Evolutionary conservation across 1,284 basidiomycete species (phyloP).

Genomic region (Chalciporus sp.): DNA sequence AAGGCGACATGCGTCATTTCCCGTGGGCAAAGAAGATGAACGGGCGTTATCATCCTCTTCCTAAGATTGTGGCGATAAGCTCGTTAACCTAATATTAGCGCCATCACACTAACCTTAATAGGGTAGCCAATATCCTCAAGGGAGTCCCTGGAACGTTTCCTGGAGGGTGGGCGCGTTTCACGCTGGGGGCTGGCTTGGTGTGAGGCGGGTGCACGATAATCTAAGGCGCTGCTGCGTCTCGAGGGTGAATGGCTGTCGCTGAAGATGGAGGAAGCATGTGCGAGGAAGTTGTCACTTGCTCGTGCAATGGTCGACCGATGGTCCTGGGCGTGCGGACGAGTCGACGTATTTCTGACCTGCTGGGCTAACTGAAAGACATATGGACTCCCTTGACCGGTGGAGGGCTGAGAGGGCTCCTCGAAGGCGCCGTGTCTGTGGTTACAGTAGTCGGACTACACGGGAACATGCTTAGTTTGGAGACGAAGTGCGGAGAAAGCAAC

Average conservation of each 20-base stretch:
- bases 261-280: constrained; percentile 38
- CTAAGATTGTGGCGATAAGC: constrained; percentile 31
- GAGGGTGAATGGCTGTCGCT: constrained; percentile 26
- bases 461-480: constrained; percentile 9
- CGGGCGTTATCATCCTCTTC: constrained; percentile 26
- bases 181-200: constrained; percentile 20
- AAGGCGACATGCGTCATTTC: constrained; percentile 28
- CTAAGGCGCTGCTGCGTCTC: constrained; percentile 22
- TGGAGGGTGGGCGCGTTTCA: constrained; percentile 30
- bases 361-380: constrained; percentile 29
- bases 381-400: constrained; percentile 22
- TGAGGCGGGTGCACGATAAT: constrained; percentile 19
- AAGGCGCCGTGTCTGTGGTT: constrained; percentile 23
- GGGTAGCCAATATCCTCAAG: constrained; percentile 33
- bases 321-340: constrained; percentile 32
- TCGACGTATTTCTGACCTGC: constrained; percentile 19
- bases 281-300: constrained; percentile 37
- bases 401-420: constrained; percentile 15
- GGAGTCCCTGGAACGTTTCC: constrained; percentile 38
- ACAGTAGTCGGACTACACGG: constrained; percentile 19
- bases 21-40: constrained; percentile 21
- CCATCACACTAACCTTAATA: constrained; percentile 35
- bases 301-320: constrained; percentile 37
- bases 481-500: constrained; percentile 8
- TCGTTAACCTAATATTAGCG: constrained; percentile 34